These are phyloP conservation scores for Apiospora aurea DNA, from an alignment of 2,329 filamentous ascomycete species.

Conservation along the genomic window DNA sequence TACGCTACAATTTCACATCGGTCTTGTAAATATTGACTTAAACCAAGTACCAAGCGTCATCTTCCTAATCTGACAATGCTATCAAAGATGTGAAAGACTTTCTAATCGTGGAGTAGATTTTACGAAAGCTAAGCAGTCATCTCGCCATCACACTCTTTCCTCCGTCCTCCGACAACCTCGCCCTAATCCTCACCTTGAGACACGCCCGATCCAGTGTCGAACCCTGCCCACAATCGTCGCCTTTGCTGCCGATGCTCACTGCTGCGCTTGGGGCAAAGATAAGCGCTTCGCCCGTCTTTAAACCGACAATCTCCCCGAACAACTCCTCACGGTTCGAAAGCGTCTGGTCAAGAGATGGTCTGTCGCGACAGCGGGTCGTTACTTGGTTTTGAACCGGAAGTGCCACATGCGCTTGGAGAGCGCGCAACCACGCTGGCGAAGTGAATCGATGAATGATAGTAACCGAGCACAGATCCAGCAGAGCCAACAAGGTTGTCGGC, in stretches of 20 bases:
- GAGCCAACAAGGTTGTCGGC: conserved; percentile 6
- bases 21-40: not conserved
- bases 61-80: not conserved
- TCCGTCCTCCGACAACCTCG: conserved; percentile 14
- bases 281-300: conserved; percentile 20
- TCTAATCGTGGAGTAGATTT: not conserved
- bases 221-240: not conserved
- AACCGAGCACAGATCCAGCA: conserved; percentile 3
- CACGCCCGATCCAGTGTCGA: not conserved
- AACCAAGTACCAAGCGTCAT: not conserved
- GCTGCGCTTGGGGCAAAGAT: conserved; percentile 5
- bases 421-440: conserved; percentile 15
- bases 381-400: not conserved
- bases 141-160: not conserved
- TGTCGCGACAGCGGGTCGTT: not conserved
- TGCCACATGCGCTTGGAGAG: conserved; percentile 8
- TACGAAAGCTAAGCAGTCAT: not conserved
- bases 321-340: conserved; percentile 2
- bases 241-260: not conserved
- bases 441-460: conserved; percentile 21
- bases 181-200: not conserved
- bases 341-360: not conserved
- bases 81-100: not conserved
- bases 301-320: not conserved
- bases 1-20: not conserved